Conservation (phyloP, 2,329 filamentous ascomycete species). For the Nannizziopsis arthrosporioides region DNA sequence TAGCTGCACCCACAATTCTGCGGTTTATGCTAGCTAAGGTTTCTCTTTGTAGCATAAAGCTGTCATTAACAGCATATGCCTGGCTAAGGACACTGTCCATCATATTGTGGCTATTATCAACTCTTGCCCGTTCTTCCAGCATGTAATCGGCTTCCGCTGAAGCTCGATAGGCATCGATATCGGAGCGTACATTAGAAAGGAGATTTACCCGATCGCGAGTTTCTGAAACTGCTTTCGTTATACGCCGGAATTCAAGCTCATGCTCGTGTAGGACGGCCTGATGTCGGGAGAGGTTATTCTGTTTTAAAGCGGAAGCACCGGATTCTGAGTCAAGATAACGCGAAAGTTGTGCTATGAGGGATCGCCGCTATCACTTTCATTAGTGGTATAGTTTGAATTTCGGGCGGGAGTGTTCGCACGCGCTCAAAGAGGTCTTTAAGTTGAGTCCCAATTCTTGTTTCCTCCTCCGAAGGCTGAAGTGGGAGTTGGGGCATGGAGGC, state of each 20-base stretch:
- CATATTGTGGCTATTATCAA: constrained; percentile 83
- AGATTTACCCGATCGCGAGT: constrained; percentile 81
- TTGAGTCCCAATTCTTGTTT: constrained; percentile 65
- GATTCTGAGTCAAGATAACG: constrained; percentile 90
- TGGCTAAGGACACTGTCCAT: constrained; percentile 85
- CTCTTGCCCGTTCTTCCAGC: constrained; percentile 72
- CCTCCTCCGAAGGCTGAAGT: constrained; percentile 72
- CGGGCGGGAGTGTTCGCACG: constrained; percentile 36
- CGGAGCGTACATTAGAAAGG: constrained; percentile 76
- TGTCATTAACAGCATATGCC: constrained; percentile 93
- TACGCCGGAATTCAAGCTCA: constrained; percentile 64
- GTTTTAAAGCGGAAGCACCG: constrained; percentile 81
- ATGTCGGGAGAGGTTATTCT: constrained; percentile 86
- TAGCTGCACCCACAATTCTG: constrained; percentile 77
- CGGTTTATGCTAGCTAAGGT: constrained; percentile 79
- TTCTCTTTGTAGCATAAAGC: constrained; percentile 75
- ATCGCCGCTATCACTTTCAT: constrained; percentile 53
- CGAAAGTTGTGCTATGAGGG: constrained; percentile 66
- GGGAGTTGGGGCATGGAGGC: constrained; percentile 68
- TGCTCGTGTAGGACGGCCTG: constrained; percentile 83
- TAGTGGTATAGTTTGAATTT: not conserved
- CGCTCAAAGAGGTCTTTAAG: constrained; percentile 75
- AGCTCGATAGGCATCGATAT: constrained; percentile 79
- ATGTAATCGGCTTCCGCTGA: constrained; percentile 91
- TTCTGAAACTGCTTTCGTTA: constrained; percentile 61